Percentiles rank a stretch among this genome's conserved stretches.
phyloP scores from a whole-genome alignment of 2,329 filamentous ascomycete species.

The Camillea tinctor region DNA sequence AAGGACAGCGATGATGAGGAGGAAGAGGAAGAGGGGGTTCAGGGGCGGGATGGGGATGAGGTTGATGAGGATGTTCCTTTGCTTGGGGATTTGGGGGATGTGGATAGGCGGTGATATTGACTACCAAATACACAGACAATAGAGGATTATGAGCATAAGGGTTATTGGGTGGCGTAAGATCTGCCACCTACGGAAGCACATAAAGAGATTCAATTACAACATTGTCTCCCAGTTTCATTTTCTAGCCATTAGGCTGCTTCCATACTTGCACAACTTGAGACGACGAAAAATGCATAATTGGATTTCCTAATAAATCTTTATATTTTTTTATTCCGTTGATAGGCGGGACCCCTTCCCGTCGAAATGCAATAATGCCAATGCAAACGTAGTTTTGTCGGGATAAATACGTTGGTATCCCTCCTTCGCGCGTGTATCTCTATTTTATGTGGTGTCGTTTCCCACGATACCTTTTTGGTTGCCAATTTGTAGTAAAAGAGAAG shows the following conservation, averaged over 20 bases:
- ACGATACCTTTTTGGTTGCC: too few relatives aligned
- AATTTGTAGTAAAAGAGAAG: too few relatives aligned
- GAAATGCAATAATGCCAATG: background rate
- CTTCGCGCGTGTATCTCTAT: too few relatives aligned
- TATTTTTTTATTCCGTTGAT: background rate
- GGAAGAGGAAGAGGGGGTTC: background rate
- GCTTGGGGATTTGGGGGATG: conserved; percentile 20
- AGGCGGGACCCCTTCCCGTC: too few relatives aligned
- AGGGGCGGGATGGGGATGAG: conserved; percentile 8
- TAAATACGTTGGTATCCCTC: too few relatives aligned
- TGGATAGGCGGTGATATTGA: conserved; percentile 5
- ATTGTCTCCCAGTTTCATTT: too few relatives aligned
- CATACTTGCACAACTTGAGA: too few relatives aligned
- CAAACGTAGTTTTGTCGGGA: background rate
- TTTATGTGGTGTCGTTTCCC: too few relatives aligned
- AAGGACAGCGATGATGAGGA: background rate
- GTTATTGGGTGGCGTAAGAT: too few relatives aligned
- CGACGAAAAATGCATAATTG: background rate
- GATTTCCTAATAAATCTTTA: background rate
- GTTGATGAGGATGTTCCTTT: conserved; percentile 26
- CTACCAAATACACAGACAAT: background rate
- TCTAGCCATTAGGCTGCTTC: too few relatives aligned
- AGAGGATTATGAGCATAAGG: background rate
- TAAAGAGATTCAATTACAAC: too few relatives aligned
- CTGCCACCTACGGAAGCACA: too few relatives aligned